Conservation (phyloP, 2,329 filamentous ascomycete genomes). For the Trichoderma lentiforme region DNA sequence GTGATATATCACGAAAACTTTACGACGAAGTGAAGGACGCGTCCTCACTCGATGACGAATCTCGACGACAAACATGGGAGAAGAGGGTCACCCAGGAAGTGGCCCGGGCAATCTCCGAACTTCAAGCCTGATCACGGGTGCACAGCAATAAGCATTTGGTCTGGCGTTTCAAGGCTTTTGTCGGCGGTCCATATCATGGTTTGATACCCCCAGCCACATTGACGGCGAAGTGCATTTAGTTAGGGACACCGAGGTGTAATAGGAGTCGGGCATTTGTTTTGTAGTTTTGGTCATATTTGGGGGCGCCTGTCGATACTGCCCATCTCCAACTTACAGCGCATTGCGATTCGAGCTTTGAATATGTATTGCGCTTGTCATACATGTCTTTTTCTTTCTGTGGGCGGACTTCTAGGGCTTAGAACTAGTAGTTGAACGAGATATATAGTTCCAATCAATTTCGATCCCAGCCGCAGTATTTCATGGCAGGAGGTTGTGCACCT, state of each 20-base stretch:
- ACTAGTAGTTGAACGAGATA: constrained; percentile 3
- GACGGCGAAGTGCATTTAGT: constrained; percentile 17
- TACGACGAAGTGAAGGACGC: constrained; percentile 66
- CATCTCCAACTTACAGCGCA: too few species aligned
- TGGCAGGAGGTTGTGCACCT: constrained; percentile 2
- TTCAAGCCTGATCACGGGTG: constrained; percentile 42
- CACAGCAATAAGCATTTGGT: constrained; percentile 18
- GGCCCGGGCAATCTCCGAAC: constrained; percentile 63
- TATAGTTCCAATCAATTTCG: background rate
- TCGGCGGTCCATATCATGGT: constrained; percentile 20
- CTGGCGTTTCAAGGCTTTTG: constrained; percentile 20
- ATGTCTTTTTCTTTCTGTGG: constrained; percentile 8
- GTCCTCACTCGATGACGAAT: constrained; percentile 60
- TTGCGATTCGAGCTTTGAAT: constrained; percentile 16
- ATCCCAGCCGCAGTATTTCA: background rate
- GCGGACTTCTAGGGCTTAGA: constrained; percentile 17
- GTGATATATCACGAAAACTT: constrained; percentile 80
- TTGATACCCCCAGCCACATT: constrained; percentile 21
- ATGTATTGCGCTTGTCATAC: constrained; percentile 17
- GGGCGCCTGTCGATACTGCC: constrained; percentile 11
- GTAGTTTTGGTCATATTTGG: constrained; percentile 15
- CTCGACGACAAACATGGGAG: constrained; percentile 68
- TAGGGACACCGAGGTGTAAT: constrained; percentile 18
- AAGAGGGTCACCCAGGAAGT: constrained; percentile 76
- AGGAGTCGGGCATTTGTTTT: constrained; percentile 20